Percentiles rank a stretch among this genome's conserved stretches.
These are phyloP conservation scores for Aspergillus piperis DNA, from an alignment of 2,329 filamentous ascomycete species.

Conservation along the genomic window DNA sequence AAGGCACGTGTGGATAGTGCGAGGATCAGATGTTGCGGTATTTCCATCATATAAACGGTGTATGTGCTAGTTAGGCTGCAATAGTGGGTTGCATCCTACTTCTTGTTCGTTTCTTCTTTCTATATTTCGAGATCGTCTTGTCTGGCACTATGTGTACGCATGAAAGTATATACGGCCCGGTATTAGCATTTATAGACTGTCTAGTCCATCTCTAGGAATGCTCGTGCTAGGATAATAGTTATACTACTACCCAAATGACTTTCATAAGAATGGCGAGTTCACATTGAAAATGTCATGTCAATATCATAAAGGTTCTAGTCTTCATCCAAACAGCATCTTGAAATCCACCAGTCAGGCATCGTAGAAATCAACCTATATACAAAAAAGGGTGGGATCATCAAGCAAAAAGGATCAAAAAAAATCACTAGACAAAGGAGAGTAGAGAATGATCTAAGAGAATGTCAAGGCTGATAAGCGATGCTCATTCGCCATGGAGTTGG, in stretches of 20 bases:
- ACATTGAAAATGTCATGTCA: background rate
- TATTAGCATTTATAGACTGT: background rate
- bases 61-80: background rate
- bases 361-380: background rate
- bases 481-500: background rate
- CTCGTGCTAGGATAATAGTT: background rate
- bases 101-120: background rate
- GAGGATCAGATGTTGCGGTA: constrained; percentile 50
- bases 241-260: background rate
- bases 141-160: background rate
- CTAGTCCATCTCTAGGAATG: background rate
- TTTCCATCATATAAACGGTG: constrained; percentile 42
- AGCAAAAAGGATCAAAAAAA: background rate
- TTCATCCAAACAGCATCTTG: background rate
- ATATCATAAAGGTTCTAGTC: background rate
- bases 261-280: background rate
- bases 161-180: background rate
- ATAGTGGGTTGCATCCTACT: background rate
- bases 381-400: background rate
- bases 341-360: background rate
- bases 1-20: constrained; percentile 46
- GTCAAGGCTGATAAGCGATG: background rate
- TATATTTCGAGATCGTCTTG: background rate
- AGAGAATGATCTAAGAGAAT: background rate
- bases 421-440: background rate